A percentile compares a stretch with the other conserved stretches of the same genome.
These are phyloP conservation scores for Monosporozyma yasuniensis DNA, from an alignment of 805 yeast species.

Conservation along the genomic window DNA sequence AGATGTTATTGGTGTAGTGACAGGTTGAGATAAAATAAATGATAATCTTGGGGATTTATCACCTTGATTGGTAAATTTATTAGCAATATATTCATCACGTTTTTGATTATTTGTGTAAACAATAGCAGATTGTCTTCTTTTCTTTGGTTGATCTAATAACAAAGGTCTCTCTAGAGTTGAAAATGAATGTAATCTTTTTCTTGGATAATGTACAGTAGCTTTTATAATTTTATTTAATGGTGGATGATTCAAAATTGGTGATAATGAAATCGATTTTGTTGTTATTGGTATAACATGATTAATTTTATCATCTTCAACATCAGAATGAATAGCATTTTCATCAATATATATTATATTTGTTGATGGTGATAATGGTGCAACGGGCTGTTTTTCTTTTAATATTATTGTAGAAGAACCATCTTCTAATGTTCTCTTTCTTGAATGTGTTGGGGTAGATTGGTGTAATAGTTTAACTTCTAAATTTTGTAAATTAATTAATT, in stretches of 20 bases:
- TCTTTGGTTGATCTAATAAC: not conserved
- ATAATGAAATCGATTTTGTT: not conserved
- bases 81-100: not conserved
- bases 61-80: not conserved
- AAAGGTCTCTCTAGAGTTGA: not conserved
- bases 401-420: not conserved
- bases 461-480: not conserved
- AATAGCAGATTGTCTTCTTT: slow-evolving; percentile 1
- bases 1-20: not conserved
- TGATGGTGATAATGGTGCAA: not conserved
- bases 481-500: slow-evolving; percentile 20
- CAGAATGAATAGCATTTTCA: slow-evolving; percentile 33
- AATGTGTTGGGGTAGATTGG: not conserved
- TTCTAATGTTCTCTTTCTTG: not conserved
- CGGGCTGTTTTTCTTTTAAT: not conserved
- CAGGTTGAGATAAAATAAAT: not conserved
- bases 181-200: not conserved
- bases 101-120: not conserved
- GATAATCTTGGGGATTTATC: not conserved
- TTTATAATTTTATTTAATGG: not conserved
- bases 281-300: not conserved
- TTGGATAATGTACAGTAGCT: not conserved
- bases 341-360: slow-evolving; percentile 25
- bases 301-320: slow-evolving; percentile 20
- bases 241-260: not conserved